Evolutionary conservation across 2,329 filamentous ascomycete species (phyloP).

Genomic region (Colletotrichum abscissum): DNA sequence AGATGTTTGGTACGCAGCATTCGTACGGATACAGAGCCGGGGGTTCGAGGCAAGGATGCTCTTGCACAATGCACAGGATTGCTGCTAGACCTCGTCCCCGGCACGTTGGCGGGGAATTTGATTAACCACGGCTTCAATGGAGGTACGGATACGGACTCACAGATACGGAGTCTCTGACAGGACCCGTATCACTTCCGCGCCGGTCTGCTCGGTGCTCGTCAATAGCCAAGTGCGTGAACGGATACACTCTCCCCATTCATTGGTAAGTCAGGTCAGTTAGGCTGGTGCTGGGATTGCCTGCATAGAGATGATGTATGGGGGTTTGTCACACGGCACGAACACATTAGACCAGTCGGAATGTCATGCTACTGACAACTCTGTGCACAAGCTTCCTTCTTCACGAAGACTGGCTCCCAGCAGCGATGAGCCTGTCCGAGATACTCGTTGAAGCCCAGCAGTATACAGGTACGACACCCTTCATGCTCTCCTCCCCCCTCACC

Average conservation of each 20-base stretch:
- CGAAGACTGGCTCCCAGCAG: background rate
- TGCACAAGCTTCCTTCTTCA: background rate
- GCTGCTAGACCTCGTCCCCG: background rate
- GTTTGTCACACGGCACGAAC: background rate
- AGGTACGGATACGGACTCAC: background rate
- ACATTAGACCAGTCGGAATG: background rate
- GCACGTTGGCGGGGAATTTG: constrained; percentile 1
- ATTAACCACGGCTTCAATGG: background rate
- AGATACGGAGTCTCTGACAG: background rate
- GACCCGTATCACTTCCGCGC: background rate
- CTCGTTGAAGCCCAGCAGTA: background rate
- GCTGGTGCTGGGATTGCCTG: background rate
- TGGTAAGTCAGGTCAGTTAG: background rate
- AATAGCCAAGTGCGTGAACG: background rate
- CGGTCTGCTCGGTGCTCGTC: background rate
- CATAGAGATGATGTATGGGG: background rate
- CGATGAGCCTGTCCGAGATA: background rate
- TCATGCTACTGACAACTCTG: background rate
- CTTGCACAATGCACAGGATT: background rate
- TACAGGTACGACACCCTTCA: background rate
- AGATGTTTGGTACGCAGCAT: background rate
- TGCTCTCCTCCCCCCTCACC: background rate
- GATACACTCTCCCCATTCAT: background rate
- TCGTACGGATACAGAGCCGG: background rate
- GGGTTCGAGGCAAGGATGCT: background rate